Conservation (phyloP, 2,329 filamentous ascomycete genomes). For the Hansfordia pulvinata region DNA sequence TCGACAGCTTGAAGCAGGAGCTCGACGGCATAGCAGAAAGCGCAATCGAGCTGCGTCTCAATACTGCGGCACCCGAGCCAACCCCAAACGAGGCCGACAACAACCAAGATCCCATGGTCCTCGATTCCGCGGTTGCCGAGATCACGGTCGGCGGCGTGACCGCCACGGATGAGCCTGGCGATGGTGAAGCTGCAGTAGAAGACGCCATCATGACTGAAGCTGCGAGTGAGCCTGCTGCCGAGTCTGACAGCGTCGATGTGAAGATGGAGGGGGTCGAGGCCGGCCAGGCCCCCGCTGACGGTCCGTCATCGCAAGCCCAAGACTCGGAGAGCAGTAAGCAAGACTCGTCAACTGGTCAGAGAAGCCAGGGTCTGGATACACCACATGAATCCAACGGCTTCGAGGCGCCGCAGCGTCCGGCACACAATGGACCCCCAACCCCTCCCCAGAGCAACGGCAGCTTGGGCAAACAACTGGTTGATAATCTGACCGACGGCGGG, state of each 20-base stretch:
- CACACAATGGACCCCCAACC: slow-evolving; percentile 41
- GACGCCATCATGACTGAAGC: slow-evolving; percentile 32
- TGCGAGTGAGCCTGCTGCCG: slow-evolving; percentile 18
- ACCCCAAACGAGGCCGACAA: slow-evolving; percentile 24
- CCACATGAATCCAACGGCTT: slow-evolving; percentile 36
- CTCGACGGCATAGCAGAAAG: slow-evolving; percentile 61
- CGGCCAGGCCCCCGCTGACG: slow-evolving; percentile 15
- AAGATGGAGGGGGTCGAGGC: too few species aligned
- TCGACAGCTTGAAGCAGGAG: slow-evolving; percentile 57
- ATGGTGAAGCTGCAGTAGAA: slow-evolving; percentile 19
- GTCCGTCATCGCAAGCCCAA: slow-evolving; percentile 13
- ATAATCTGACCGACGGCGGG: slow-evolving; percentile 56
- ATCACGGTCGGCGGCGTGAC: slow-evolving; percentile 27
- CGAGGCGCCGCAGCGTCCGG: slow-evolving; percentile 15
- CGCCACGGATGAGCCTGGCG: slow-evolving; percentile 18
- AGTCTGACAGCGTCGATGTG: slow-evolving; percentile 4
- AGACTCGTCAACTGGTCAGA: slow-evolving; percentile 11
- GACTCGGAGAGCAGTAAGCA: slow-evolving; percentile 9
- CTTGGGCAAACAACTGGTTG: slow-evolving; percentile 30
- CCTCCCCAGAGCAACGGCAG: slow-evolving; percentile 53
- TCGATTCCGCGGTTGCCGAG: slow-evolving; percentile 30
- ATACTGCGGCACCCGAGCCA: slow-evolving; percentile 15
- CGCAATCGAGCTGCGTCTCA: slow-evolving; percentile 41
- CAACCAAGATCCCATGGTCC: slow-evolving; percentile 35
- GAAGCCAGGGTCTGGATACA: slow-evolving; percentile 22